Base-by-base conservation (phyloP, 2,329 filamentous ascomycete species). In the Aspergillus sp. region DNA sequence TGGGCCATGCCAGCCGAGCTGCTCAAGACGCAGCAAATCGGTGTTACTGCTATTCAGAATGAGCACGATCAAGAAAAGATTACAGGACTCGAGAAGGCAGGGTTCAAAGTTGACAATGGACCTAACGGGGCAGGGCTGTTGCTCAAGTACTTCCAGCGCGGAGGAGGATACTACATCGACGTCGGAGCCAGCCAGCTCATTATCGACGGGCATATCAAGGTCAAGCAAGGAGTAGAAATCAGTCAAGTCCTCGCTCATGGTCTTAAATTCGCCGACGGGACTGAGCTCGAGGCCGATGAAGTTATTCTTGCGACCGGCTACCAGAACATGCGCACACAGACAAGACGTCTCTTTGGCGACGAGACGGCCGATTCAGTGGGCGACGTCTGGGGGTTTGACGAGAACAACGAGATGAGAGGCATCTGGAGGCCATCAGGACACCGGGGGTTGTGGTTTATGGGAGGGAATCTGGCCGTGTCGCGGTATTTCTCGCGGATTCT, bases 151-250 rank as follows among this genome's bases (percentile, higher is more conserved):
- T 79, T 87, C 61, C 83, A 86, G 62, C 80, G 84, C 2, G 86
- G 86, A 1, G 87, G 87, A 0, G 87, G 87, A 0, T 89, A 89
- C 67, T 89, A 89, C 71, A 87, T 89, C 61, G 85, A 90, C 59
- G 85, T 89, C 1, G 87, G 87, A 0, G 83, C 82, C 0, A 83
- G 82, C 0, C 73, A 83, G 65, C 77, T 89, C 19, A 87, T 90
- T 57, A 77, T 78, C 2, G 83, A 87, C 12, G 85, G 86, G 0
- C 84, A 84, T 67, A 83, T 90, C 69, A 84, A 84, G 65, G 76
- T 90, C 41, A 87, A 86, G 68, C 83, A 86, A 47, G 84, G 84
- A 0, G 80, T 83, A 24, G 83, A 86, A 39, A 82, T 89, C 12
- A 70, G 73, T 3, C 73, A 79, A 54, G 76, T 89, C 0, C 73